A percentile compares a stretch with the other conserved stretches of the same genome.
Evolutionary conservation across 352 stramenopile species (phyloP).

Genomic region (Pythium volutum): DNA sequence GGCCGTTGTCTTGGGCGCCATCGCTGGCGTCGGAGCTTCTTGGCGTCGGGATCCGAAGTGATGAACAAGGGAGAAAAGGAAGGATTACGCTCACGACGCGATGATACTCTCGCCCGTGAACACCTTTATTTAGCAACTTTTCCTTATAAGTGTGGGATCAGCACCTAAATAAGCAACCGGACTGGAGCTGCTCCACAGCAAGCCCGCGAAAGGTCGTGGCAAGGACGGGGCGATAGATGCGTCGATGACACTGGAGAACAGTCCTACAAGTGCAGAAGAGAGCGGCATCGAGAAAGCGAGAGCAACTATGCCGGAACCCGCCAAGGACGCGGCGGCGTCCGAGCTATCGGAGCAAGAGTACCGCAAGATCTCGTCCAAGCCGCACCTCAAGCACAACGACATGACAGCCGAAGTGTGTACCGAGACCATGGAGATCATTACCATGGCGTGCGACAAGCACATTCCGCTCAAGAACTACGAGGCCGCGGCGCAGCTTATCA

Average conservation of each 20-base stretch:
- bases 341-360: slow-evolving; percentile 78
- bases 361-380: slow-evolving; percentile 81
- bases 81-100: background rate
- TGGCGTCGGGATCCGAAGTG: background rate
- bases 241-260: too few species aligned
- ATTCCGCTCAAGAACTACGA: slow-evolving; percentile 94
- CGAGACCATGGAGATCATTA: slow-evolving; percentile 95
- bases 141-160: background rate
- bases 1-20: slow-evolving; percentile 1
- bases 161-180: background rate
- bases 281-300: background rate
- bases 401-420: slow-evolving; percentile 94
- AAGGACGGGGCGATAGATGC: too few species aligned
- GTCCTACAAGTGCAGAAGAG: too few species aligned
- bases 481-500: slow-evolving; percentile 89
- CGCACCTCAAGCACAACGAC: slow-evolving; percentile 81
- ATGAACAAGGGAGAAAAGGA: too few species aligned
- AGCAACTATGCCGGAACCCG: slow-evolving; percentile 46
- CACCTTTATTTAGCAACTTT: background rate
- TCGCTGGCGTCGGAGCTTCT: background rate
- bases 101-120: background rate
- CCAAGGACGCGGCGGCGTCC: slow-evolving; percentile 33
- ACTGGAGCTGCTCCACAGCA: background rate
- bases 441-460: slow-evolving; percentile 96
- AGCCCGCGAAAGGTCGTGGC: background rate